These are phyloP conservation scores for Tolypocladium sp. DNA, from an alignment of 2,329 filamentous ascomycete genomes.

Conservation along the genomic window DNA sequence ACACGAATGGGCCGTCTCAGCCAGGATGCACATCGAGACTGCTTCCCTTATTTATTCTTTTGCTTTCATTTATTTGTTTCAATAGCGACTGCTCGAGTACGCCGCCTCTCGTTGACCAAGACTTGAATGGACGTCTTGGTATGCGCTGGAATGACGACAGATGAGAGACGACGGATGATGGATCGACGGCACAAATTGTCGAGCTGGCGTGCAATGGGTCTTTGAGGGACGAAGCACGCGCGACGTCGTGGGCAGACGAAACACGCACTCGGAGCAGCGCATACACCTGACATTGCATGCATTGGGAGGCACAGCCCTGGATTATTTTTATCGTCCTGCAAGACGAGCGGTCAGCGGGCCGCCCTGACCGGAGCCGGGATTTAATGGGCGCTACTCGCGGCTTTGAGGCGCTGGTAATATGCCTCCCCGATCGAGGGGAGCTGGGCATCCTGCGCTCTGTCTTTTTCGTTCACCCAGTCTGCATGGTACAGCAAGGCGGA, in stretches of 20 bases:
- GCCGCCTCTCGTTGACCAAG: neutral
- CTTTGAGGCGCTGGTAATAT: neutral
- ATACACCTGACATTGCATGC: neutral
- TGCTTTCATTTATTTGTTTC: neutral
- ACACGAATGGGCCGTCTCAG: neutral
- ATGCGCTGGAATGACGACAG: neutral
- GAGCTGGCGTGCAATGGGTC: neutral
- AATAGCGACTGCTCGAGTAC: neutral
- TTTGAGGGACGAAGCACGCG: neutral
- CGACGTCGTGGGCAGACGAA: neutral
- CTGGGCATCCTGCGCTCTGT: no score
- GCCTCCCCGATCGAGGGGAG: neutral
- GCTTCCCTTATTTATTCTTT: neutral
- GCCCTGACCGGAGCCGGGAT: neutral
- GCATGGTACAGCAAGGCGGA: neutral
- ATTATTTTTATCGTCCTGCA: neutral
- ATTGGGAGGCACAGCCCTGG: neutral
- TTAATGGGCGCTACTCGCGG: neutral
- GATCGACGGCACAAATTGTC: neutral
- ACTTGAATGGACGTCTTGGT: neutral
- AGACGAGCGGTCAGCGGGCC: neutral
- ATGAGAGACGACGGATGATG: neutral
- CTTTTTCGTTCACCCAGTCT: neutral
- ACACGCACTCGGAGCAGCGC: neutral
- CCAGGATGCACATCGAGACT: neutral